Evolutionary conservation across 306 rosid species (phyloP).

Genomic region (Prunus mume): DNA sequence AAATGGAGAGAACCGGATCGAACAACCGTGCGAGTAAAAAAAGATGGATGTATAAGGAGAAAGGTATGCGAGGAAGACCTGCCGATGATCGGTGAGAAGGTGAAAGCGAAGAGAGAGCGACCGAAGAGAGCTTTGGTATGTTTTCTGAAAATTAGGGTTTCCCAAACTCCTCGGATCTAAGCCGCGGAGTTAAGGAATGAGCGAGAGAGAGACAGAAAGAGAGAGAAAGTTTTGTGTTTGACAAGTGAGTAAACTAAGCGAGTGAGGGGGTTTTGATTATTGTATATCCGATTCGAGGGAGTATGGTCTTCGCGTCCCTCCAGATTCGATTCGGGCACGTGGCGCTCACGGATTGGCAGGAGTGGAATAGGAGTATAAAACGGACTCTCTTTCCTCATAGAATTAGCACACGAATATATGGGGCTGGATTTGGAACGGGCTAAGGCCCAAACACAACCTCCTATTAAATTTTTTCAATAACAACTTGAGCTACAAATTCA

Average conservation of each 20-base stretch:
- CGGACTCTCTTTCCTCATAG: neutral
- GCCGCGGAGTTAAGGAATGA: constrained; percentile 57
- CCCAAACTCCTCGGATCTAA: constrained; percentile 80
- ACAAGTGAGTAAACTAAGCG: constrained; percentile 4
- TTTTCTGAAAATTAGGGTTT: constrained; percentile 37
- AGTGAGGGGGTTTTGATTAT: neutral
- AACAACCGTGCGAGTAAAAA: neutral
- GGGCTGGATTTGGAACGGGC: neutral
- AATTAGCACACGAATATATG: neutral
- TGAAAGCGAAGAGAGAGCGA: neutral
- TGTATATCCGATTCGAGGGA: neutral
- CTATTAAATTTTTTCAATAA: no score
- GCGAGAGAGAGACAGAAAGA: constrained; percentile 9
- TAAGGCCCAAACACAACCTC: neutral
- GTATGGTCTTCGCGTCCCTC: neutral
- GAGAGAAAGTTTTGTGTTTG: neutral
- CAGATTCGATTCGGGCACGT: neutral
- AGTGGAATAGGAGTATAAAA: neutral
- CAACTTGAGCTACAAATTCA: no score
- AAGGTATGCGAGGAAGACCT: neutral
- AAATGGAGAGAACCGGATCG: neutral
- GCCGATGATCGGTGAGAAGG: neutral
- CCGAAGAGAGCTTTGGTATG: constrained; percentile 1
- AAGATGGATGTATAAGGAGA: neutral
- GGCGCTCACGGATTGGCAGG: neutral